A percentile compares a stretch with the other conserved stretches of the same genome.
Conservation (phyloP, 306 rosid species). For the Sechiopsis laciniata region DNA sequence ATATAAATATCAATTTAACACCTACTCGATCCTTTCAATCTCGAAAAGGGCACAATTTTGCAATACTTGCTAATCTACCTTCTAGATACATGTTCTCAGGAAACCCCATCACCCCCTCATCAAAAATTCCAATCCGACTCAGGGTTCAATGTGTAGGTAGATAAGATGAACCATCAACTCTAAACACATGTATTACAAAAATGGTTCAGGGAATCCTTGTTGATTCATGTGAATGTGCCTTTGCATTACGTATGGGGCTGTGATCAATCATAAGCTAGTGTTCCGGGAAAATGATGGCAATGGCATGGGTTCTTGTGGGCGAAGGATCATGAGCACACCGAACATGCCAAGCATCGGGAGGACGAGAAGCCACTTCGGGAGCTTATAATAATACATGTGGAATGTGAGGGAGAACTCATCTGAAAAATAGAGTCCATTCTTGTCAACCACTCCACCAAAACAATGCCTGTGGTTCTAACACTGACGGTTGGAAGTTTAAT, state of each 20-base stretch:
- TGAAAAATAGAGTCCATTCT: conserved; percentile 73
- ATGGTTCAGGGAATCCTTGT: background rate
- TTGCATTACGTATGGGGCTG: background rate
- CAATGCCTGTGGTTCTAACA: conserved; percentile 82
- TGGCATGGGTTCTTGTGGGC: conserved; percentile 82
- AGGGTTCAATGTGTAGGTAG: background rate
- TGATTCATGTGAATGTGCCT: background rate
- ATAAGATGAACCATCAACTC: conserved; percentile 16
- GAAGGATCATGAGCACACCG: conserved; percentile 76
- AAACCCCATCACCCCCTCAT: background rate
- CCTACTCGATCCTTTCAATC: background rate
- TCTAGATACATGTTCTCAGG: background rate
- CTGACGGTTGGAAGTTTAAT: conserved; percentile 78
- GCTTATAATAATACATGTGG: conserved; percentile 89
- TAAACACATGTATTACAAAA: conserved; percentile 11
- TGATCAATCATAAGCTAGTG: conserved; percentile 36
- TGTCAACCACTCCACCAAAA: conserved; percentile 97
- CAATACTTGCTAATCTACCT: conserved; percentile 9
- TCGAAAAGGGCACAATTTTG: background rate
- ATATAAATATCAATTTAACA: background rate
- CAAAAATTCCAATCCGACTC: background rate
- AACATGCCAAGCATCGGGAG: conserved; percentile 97
- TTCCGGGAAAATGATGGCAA: conserved; percentile 90
- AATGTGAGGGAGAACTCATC: conserved; percentile 96
- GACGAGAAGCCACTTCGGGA: conserved; percentile 90